These are phyloP conservation scores for Isoetes taiwanensis DNA, from an alignment of 75 land plant genomes.

Conservation along the genomic window DNA sequence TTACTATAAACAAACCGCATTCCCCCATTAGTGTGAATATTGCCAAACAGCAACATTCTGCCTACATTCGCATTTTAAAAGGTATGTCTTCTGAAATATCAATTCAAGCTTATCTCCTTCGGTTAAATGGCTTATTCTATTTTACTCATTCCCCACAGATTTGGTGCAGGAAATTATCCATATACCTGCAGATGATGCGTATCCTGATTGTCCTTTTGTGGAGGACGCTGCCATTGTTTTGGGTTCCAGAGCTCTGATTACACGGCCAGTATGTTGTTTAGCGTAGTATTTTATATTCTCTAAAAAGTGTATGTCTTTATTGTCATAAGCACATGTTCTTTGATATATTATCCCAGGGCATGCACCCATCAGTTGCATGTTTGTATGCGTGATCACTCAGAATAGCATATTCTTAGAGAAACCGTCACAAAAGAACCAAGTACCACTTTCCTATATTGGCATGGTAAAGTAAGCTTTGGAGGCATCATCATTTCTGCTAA, in stretches of 20 bases:
- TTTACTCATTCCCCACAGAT: conserved; percentile 10
- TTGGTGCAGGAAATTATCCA: conserved; percentile 18
- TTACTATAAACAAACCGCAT: conserved; percentile 12
- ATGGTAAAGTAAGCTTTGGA: no score
- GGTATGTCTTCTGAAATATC: background rate
- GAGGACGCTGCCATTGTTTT: conserved; percentile 24
- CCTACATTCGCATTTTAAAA: conserved; percentile 15
- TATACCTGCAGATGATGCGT: conserved; percentile 13
- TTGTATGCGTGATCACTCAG: no score
- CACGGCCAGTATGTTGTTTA: conserved; percentile 14
- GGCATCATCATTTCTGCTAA: no score
- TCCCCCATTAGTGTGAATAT: conserved; percentile 10
- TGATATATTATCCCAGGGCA: no score
- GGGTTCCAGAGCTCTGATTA: conserved; percentile 23
- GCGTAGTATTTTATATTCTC: background rate
- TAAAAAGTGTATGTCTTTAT: background rate
- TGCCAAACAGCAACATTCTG: conserved; percentile 20
- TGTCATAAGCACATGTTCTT: no score
- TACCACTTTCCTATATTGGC: no score
- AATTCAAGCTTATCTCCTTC: background rate
- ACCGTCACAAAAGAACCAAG: no score
- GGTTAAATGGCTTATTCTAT: background rate
- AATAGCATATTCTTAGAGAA: no score
- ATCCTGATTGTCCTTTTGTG: conserved; percentile 27
- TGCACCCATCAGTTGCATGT: no score